These are phyloP conservation scores for Thielaviopsis ethacetica DNA, from an alignment of 2,329 filamentous ascomycete genomes.

Conservation along the genomic window DNA sequence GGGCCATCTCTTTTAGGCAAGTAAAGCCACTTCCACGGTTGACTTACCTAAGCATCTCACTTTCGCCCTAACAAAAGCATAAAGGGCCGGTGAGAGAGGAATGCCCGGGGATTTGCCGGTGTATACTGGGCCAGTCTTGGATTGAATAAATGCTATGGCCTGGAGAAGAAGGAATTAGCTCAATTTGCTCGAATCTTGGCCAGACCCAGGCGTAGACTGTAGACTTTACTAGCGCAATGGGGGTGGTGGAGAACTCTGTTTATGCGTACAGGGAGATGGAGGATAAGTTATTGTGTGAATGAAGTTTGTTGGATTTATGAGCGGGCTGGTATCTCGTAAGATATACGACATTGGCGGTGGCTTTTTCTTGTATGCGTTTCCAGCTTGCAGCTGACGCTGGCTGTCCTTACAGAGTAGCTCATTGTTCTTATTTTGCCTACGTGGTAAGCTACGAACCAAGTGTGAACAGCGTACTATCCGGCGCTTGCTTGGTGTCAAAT, in stretches of 20 bases:
- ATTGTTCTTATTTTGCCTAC: too few relatives aligned
- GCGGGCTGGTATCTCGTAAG: not conserved
- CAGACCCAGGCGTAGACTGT: too few relatives aligned
- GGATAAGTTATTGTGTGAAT: not conserved
- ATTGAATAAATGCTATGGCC: not conserved
- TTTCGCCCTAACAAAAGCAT: not conserved
- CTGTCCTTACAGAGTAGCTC: too few relatives aligned
- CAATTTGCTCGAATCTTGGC: too few relatives aligned
- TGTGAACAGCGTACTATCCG: too few relatives aligned
- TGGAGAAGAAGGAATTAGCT: not conserved
- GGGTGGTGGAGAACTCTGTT: not conserved
- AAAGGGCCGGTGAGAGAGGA: not conserved
- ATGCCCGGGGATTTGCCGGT: not conserved
- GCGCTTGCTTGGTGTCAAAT: too few relatives aligned
- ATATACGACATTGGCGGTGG: not conserved
- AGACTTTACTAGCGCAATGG: too few relatives aligned
- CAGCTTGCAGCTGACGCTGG: too few relatives aligned
- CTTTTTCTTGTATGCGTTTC: too few relatives aligned
- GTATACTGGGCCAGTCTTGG: not conserved
- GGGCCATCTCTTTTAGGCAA: not conserved
- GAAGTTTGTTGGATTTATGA: too few relatives aligned
- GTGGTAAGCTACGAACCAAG: too few relatives aligned
- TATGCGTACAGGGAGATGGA: not conserved
- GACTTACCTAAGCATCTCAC: not conserved
- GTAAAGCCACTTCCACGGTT: not conserved